Conservation (phyloP, 2,329 filamentous ascomycete genomes). For the Torrubiella hemipterigena region DNA sequence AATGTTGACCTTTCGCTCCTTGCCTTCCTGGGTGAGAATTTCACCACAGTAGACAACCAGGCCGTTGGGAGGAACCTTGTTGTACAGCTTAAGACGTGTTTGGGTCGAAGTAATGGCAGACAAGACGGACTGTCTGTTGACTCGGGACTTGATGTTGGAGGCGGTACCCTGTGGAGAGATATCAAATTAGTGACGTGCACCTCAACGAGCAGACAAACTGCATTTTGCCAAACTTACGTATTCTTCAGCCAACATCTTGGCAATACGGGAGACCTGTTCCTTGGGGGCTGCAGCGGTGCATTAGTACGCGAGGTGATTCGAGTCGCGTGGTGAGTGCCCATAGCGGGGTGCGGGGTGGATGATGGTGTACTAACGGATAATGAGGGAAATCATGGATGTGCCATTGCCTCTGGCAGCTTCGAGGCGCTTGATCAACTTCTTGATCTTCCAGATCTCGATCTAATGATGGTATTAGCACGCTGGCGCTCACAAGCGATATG, state of each 20-base stretch:
- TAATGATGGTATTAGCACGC: conserved; percentile 20
- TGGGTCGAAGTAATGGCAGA: conserved; percentile 98
- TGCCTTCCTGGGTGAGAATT: conserved; percentile 98
- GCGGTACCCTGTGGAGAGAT: conserved; percentile 62
- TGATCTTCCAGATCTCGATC: conserved; percentile 91
- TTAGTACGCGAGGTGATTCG: not conserved
- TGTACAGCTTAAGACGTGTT: conserved; percentile 97
- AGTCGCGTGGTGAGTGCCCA: no score
- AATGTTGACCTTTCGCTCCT: conserved; percentile 99
- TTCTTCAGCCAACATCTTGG: conserved; percentile 99
- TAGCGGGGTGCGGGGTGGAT: not conserved
- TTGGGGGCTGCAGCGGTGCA: conserved; percentile 59
- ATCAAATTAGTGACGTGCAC: conserved; percentile 4
- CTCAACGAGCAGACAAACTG: not conserved
- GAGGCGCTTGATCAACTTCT: conserved; percentile 98
- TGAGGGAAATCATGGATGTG: conserved; percentile 98
- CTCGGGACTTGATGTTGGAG: conserved; percentile 98
- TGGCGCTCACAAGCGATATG: not conserved
- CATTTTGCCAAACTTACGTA: conserved; percentile 49
- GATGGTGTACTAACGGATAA: conserved; percentile 63
- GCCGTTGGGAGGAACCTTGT: conserved; percentile 95
- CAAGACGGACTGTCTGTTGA: conserved; percentile 95
- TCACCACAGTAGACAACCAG: conserved; percentile 99
- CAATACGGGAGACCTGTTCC: conserved; percentile 89
- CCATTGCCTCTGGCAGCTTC: conserved; percentile 96